phyloP scores from a whole-genome alignment of 169 alveolate species.

The Plasmodium adleri region DNA sequence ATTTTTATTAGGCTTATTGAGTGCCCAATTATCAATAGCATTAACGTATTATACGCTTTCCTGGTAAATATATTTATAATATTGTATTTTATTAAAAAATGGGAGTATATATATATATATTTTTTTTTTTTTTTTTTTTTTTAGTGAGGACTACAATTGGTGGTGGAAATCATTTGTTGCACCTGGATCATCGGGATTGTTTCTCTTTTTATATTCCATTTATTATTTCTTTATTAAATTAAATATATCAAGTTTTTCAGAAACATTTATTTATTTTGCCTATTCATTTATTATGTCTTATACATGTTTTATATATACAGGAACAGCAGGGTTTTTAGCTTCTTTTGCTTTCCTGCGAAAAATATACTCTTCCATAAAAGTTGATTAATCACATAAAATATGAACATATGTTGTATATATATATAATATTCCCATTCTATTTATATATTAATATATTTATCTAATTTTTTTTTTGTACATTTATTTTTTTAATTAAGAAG shows the following conservation, averaged over 20 bases:
- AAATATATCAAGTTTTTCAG: conserved; percentile 82
- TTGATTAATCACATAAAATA: conserved; percentile 67
- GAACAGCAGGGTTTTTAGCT: conserved; percentile 86
- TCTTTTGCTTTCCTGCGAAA: conserved; percentile 85
- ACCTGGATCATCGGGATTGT: conserved; percentile 85
- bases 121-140: not conserved
- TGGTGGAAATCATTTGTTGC: conserved; percentile 90
- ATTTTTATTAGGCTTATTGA: conserved; percentile 77
- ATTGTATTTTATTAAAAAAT: not conserved
- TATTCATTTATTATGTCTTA: conserved; percentile 83
- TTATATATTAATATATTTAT: too few species aligned
- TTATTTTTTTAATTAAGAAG: not conserved
- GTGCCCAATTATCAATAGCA: conserved; percentile 84
- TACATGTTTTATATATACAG: conserved; percentile 87
- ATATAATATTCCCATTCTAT: not conserved
- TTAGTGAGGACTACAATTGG: conserved; percentile 88
- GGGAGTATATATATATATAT: not conserved
- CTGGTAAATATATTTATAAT: conserved; percentile 13
- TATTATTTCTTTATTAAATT: conserved; percentile 79
- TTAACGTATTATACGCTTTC: conserved; percentile 81
- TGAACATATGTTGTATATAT: not conserved
- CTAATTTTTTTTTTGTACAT: conserved; percentile 1
- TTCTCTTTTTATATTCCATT: conserved; percentile 84
- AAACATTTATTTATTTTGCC: conserved; percentile 87
- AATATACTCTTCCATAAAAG: conserved; percentile 85